Percentiles rank a stretch among this genome's conserved stretches.
These are phyloP conservation scores for Porodaedalea pini DNA, from an alignment of 1,284 basidiomycete species.

Conservation along the genomic window DNA sequence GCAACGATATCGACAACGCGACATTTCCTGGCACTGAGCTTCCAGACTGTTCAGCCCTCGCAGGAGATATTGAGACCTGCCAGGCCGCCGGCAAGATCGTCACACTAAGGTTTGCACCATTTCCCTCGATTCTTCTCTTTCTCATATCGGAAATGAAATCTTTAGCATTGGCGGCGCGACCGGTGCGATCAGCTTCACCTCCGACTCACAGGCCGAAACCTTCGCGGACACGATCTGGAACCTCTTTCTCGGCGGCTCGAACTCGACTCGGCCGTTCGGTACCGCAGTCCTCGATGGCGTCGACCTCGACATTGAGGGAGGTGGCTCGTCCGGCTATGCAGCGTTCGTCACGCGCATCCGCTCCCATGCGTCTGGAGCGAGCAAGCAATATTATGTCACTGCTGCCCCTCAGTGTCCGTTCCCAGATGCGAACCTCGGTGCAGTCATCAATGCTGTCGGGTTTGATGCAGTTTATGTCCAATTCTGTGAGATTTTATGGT, in stretches of 20 bases:
- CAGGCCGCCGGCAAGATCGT: slow-evolving; percentile 63
- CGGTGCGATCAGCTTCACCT: slow-evolving; percentile 47
- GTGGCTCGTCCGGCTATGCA: slow-evolving; percentile 44
- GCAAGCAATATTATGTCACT: slow-evolving; percentile 56
- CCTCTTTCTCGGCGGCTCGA: slow-evolving; percentile 57
- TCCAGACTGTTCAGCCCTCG: slow-evolving; percentile 53
- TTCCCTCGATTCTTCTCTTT: too few relatives aligned
- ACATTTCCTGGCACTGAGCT: slow-evolving; percentile 54
- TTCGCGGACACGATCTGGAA: slow-evolving; percentile 64
- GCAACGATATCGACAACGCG: slow-evolving; percentile 38
- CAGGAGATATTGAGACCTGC: slow-evolving; percentile 53
- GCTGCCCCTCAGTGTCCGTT: slow-evolving; percentile 66
- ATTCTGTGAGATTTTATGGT: slow-evolving; percentile 39
- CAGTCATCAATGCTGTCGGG: slow-evolving; percentile 47
- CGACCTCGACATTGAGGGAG: slow-evolving; percentile 66
- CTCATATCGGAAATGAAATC: too few relatives aligned
- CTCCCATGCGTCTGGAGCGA: slow-evolving; percentile 39
- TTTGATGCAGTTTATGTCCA: slow-evolving; percentile 67
- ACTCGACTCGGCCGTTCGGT: slow-evolving; percentile 56
- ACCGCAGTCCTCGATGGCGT: slow-evolving; percentile 57
- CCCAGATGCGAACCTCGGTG: slow-evolving; percentile 55
- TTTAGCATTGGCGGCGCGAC: slow-evolving; percentile 54
- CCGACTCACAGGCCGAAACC: slow-evolving; percentile 44
- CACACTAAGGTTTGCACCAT: slow-evolving; percentile 39
- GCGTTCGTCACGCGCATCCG: slow-evolving; percentile 54